Evolutionary conservation across 768 basidiomycete species (phyloP), one percentile per base, ranked within the genome.

Genomic region (Russula earlei): DNA sequence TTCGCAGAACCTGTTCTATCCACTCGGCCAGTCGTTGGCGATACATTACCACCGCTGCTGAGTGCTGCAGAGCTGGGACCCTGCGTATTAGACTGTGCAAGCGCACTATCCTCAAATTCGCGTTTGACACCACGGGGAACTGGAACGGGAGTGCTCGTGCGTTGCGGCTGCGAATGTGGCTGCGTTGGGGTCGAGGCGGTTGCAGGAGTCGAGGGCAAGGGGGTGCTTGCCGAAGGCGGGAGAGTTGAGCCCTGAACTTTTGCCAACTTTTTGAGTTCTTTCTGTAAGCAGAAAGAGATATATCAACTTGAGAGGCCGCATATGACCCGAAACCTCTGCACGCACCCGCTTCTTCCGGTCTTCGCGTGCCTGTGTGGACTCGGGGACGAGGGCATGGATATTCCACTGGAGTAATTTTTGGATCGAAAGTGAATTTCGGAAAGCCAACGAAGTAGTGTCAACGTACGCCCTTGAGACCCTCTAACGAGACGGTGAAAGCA

Each of bases 181-280:
- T 54, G 54, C 17, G 49, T 47, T 17, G 61, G 50, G 3, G 50
- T 45, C 46, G 48, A 24, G 10, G 55, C 42, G 8, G 54, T 19
- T 24, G 33, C 20, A 44, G 50, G 59, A 24, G 54, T 51, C 36
- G 54, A 44, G 19, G 61, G 45, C 14, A 41, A 34, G n/a, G 59
- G 48, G 2, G 58, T 60, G 29, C 45, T 33, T 17, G 59, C 41
- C 10, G 46, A 51, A 17, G 12, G 45, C 4, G 60, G 58, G 37
- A 40, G 40, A 25, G 25, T 22, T 2, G 47, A 41, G 44, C 59
- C 59, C 48, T 62, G 61, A 4, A 52, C 55, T 49, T 62, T 62
- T 20, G 62, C 62, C 38, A 61, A 43, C 46, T 54, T 57, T 54
- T 62, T 62, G 55, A 61, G 59, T 49, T 62, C 62, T 61, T 62